Evolutionary conservation across 163 green algal species (phyloP), one percentile per base, ranked within the genome.

Genomic region (Coccomyxa subellipsoidea): DNA sequence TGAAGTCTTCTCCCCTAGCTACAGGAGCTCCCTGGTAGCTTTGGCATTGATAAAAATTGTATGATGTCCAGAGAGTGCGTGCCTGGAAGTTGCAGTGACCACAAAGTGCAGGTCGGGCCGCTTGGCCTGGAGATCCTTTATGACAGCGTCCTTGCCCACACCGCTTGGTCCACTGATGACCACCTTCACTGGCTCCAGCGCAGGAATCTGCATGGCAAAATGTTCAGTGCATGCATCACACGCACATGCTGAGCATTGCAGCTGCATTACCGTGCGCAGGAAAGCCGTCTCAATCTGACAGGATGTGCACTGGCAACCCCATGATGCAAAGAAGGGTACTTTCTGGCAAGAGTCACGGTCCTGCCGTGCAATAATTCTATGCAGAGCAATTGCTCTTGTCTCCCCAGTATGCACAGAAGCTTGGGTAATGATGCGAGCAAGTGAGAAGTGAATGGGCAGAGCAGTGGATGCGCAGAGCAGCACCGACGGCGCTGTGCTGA

Each of bases 71-170:
- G 47, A 36, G 10, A 39, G n/a, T 10, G 31, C 84, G 23, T 73
- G 93, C 93, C 93, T 91, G 38, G 94, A 96, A 0, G 96, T 98
- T 4, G 96, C 96, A 36, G 96, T 99, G 38, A 98, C 93, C 2
- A 99, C 94, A 90, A 98, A 98, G 80, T 98, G 91, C 10, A 99
- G 88, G 79, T 98, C 91, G 21, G 90, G 89, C 0, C 93, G 88
- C 12, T 81, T 35, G 76, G 94, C 86, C 77, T 96, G 92, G 70
- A 99, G 87, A 35, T 81, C 39, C n/a, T 87, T 88, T 66, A 99
- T 90, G 8, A 98, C 95, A 29, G 94, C 89, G 86, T 99, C 96
- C 85, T 99, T 99, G 81, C 96, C 96, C 23, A 98, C 96, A 37
- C 96, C 96, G 39, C 89, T 96, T 18, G 95, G 95, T 0, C 96